Evolutionary conservation across 1,139 yeast genomes (phyloP).

Genomic region (Geotrichum carabidarum): DNA sequence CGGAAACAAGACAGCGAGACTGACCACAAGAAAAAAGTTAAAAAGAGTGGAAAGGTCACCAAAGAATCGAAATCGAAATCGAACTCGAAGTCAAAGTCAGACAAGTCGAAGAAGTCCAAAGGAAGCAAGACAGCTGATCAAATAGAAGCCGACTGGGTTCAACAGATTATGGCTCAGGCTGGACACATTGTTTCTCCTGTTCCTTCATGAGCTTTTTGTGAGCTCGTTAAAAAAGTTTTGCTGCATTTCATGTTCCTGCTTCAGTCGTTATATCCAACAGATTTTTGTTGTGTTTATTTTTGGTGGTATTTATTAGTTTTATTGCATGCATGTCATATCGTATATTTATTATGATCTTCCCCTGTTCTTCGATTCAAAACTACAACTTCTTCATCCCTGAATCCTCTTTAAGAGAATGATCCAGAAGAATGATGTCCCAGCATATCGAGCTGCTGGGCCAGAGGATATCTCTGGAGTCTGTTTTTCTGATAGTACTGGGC

Average conservation of each 20-base stretch:
- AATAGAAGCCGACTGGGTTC: constrained; percentile 16
- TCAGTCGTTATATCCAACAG: background rate
- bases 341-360: background rate
- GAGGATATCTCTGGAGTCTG: constrained; percentile 24
- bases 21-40: background rate
- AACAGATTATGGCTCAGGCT: constrained; percentile 17
- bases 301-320: background rate
- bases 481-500: constrained; percentile 21
- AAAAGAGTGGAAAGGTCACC: constrained; percentile 3
- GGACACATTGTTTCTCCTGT: background rate
- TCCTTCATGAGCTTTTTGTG: background rate
- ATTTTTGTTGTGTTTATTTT: background rate
- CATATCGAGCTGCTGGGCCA: constrained; percentile 22
- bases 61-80: constrained; percentile 5
- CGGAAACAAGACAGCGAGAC: constrained; percentile 9
- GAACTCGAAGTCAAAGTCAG: constrained; percentile 1
- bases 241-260: background rate
- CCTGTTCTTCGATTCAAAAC: background rate
- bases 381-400: background rate
- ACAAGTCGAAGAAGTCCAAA: background rate
- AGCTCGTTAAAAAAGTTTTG: background rate
- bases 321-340: constrained; percentile 5
- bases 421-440: constrained; percentile 5
- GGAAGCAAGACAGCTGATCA: background rate
- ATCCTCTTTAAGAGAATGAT: background rate